Evolutionary conservation across 1,284 basidiomycete species (phyloP).

Genomic region (Pholiota adiposa): DNA sequence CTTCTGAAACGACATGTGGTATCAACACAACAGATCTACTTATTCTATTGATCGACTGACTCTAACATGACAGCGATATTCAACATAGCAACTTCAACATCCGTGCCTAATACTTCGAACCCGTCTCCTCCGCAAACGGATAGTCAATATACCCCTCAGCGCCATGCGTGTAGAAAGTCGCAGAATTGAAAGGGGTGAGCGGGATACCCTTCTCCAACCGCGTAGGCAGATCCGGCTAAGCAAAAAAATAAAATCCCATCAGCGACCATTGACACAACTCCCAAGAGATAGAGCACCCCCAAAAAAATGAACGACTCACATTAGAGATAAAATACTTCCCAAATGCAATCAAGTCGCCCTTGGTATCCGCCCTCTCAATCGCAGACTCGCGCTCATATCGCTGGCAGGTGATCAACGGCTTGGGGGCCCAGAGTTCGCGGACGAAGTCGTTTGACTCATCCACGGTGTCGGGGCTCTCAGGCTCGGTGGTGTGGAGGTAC

Average conservation of each 20-base stretch:
- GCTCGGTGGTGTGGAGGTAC: constrained; percentile 56
- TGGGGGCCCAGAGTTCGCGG: constrained; percentile 30
- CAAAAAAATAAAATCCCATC: background rate
- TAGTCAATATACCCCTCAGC: constrained; percentile 40
- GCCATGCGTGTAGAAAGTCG: constrained; percentile 30
- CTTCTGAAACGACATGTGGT: no score
- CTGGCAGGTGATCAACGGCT: constrained; percentile 38
- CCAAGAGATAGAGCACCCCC: background rate
- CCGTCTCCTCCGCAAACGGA: constrained; percentile 8
- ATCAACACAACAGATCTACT: no score
- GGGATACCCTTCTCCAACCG: constrained; percentile 16
- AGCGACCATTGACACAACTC: background rate
- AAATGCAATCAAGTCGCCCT: constrained; percentile 44
- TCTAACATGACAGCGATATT: no score
- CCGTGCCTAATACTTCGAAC: no score
- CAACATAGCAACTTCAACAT: background rate
- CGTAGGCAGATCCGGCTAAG: constrained; percentile 15
- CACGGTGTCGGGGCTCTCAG: constrained; percentile 15
- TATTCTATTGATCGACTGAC: no score
- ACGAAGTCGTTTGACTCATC: constrained; percentile 31
- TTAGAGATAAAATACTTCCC: constrained; percentile 52
- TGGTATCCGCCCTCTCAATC: constrained; percentile 26
- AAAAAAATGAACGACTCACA: constrained; percentile 25
- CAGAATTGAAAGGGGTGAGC: constrained; percentile 24
- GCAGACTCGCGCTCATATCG: constrained; percentile 31